phyloP scores from a whole-genome alignment of 768 basidiomycete species.

The Mycena vulgaris region DNA sequence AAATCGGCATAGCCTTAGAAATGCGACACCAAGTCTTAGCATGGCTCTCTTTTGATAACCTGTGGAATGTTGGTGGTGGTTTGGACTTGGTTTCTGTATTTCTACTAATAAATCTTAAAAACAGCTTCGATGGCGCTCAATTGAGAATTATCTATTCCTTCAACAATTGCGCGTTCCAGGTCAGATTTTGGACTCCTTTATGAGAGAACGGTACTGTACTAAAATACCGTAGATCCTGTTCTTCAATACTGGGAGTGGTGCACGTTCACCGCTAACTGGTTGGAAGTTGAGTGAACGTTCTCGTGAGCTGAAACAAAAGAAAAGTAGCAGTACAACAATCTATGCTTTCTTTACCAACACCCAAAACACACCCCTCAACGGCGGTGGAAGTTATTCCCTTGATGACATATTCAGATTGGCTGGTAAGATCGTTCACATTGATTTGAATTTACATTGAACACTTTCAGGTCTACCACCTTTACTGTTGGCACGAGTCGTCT shows the following conservation, averaged over 20 bases:
- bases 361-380: neutral
- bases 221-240: neutral
- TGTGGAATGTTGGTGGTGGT: neutral
- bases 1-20: neutral
- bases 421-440: neutral
- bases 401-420: neutral
- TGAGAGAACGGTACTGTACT: neutral
- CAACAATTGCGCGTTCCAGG: neutral
- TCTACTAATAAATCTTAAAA: neutral
- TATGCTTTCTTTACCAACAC: neutral
- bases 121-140: neutral
- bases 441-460: neutral
- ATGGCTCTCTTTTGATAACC: neutral
- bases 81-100: neutral
- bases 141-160: neutral
- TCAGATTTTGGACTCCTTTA: neutral
- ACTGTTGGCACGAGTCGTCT: neutral
- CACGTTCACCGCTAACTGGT: neutral
- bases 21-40: neutral
- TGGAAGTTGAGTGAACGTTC: neutral
- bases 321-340: neutral
- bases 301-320: neutral
- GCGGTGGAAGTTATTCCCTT: neutral
- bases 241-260: neutral
- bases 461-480: neutral